Conservation (phyloP, 192 early-diverging fungal species). For the Rhizophlyctis rosea region DNA sequence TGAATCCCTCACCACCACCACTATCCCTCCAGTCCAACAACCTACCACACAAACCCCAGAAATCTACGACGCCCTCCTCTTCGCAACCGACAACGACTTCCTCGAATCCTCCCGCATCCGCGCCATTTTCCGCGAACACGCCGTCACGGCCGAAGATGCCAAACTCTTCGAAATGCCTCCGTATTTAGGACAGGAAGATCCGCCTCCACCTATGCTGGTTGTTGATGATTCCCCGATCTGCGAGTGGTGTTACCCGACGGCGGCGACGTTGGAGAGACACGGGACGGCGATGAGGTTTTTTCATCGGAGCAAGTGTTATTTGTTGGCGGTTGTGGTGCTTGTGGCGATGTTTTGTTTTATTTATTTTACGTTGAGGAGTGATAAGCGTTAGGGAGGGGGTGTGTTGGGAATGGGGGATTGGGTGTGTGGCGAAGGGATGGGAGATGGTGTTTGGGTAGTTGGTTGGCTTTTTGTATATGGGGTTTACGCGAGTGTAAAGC, state of each 20-base stretch:
- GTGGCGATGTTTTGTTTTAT: constrained; percentile 35
- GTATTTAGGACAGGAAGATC: constrained; percentile 41
- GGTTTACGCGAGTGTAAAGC: too few relatives aligned
- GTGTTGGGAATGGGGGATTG: too few relatives aligned
- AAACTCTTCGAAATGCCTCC: constrained; percentile 60
- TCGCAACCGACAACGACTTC: constrained; percentile 63
- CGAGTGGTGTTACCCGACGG: constrained; percentile 47
- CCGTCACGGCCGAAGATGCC: constrained; percentile 53
- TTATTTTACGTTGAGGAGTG: constrained; percentile 14
- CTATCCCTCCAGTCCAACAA: constrained; percentile 4
- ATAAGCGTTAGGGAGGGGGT: too few relatives aligned
- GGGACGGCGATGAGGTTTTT: constrained; percentile 18
- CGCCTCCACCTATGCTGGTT: constrained; percentile 33
- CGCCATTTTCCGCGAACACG: constrained; percentile 48
- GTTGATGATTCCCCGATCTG: constrained; percentile 40
- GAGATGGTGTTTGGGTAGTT: too few relatives aligned
- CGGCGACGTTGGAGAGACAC: neutral
- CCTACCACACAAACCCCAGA: too few relatives aligned
- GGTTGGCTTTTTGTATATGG: too few relatives aligned
- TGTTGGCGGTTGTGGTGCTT: constrained; percentile 26
- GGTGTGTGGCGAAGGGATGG: too few relatives aligned
- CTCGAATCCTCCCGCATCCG: constrained; percentile 51
- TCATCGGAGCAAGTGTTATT: constrained; percentile 43
- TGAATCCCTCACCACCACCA: neutral
- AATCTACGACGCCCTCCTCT: constrained; percentile 51